These are phyloP conservation scores for Starmerella geochares DNA, from an alignment of 805 yeast genomes.

Conservation along the genomic window DNA sequence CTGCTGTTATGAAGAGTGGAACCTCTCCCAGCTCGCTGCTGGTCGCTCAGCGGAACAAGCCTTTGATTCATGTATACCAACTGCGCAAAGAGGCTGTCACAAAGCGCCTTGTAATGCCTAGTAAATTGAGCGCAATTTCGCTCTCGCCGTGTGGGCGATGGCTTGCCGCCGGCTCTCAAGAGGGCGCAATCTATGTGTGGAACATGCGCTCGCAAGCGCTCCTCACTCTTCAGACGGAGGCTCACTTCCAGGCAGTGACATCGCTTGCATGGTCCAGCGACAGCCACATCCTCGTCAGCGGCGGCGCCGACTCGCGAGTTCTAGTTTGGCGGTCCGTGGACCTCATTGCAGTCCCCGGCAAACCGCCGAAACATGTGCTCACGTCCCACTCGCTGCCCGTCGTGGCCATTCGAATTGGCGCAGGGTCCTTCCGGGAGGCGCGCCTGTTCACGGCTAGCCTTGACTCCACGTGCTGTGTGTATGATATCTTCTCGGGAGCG, in stretches of 20 bases:
- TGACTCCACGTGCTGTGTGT: constrained; percentile 68
- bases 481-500: constrained; percentile 41
- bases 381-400: constrained; percentile 40
- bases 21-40: constrained; percentile 28
- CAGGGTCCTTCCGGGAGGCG: constrained; percentile 50
- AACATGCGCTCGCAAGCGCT: constrained; percentile 69
- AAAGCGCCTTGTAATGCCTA: constrained; percentile 83
- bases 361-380: constrained; percentile 27
- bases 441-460: constrained; percentile 58
- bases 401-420: constrained; percentile 39
- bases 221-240: constrained; percentile 52
- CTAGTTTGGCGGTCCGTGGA: constrained; percentile 64
- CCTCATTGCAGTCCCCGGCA: constrained; percentile 37
- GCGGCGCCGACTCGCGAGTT: constrained; percentile 73
- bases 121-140: constrained; percentile 51
- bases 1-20: not conserved
- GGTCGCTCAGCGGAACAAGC: constrained; percentile 59
- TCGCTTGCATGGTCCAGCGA: constrained; percentile 50
- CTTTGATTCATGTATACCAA: constrained; percentile 61
- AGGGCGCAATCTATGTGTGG: constrained; percentile 82
- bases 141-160: constrained; percentile 35
- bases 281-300: constrained; percentile 57
- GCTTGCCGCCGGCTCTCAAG: constrained; percentile 58
- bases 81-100: constrained; percentile 50
- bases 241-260: constrained; percentile 72